phyloP scores from a whole-genome alignment of 169 alveolate species.

The Eimeria sp. region DNA sequence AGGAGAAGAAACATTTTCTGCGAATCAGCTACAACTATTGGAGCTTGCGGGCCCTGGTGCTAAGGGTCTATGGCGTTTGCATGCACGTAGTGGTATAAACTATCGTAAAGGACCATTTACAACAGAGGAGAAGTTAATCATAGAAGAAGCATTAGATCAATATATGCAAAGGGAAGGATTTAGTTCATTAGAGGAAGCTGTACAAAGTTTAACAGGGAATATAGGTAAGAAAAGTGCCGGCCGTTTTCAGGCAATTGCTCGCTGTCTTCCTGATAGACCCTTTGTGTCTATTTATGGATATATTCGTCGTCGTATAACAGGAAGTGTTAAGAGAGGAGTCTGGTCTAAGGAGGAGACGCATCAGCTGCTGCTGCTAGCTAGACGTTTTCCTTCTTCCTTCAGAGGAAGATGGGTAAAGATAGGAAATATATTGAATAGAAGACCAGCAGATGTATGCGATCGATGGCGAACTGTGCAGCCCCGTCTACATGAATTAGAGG shows the following conservation, averaged over 20 bases:
- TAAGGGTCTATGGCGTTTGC: constrained; percentile 46
- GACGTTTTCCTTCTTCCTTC: not conserved
- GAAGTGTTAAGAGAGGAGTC: constrained; percentile 3
- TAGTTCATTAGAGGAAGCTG: constrained; percentile 10
- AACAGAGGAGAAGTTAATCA: not conserved
- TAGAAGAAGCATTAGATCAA: constrained; percentile 35
- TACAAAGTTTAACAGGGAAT: not conserved
- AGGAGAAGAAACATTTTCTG: not conserved
- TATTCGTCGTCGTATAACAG: constrained; percentile 35
- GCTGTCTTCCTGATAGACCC: constrained; percentile 71
- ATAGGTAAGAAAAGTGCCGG: not conserved
- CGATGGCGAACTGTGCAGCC: constrained; percentile 57
- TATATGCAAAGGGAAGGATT: constrained; percentile 3
- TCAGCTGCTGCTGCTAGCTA: constrained; percentile 19
- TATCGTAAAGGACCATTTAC: constrained; percentile 47
- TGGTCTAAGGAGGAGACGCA: constrained; percentile 48
- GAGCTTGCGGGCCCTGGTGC: not conserved
- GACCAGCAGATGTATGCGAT: constrained; percentile 72
- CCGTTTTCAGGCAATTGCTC: constrained; percentile 40
- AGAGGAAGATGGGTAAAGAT: constrained; percentile 70
- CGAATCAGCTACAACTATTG: too few relatives aligned
- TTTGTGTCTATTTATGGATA: constrained; percentile 49
- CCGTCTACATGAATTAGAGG: not conserved
- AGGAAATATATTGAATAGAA: constrained; percentile 9
- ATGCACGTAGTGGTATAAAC: constrained; percentile 28